Base-by-base conservation (phyloP, 768 basidiomycete genomes). In the Amanita fuliginea region DNA sequence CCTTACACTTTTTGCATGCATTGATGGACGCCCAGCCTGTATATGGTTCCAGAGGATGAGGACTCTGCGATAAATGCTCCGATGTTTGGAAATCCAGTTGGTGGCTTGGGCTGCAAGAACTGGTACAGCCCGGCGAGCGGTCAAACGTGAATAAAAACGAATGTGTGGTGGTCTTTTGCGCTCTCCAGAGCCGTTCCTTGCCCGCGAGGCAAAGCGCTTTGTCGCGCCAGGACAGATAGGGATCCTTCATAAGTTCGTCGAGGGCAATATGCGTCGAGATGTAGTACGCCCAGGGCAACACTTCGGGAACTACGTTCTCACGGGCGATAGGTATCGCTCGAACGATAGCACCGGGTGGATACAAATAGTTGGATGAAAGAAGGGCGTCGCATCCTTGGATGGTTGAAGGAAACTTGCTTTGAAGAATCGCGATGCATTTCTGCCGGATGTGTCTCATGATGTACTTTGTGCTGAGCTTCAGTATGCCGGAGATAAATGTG, bases 251-350 rank as follows among this genome's bases (percentile, higher is more conserved):
- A 6, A 72, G 59, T 10, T 64, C 60, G 19, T 67, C 64, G 16
- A 60, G 60, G 11, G 54, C 37, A 32, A 72, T 69, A 41, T 71
- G 69, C 0, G 68, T 65, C 42, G 68, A 71, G 47, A 72, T 67
- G 48, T 72, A 72, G 55, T 68, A 71, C 1, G 71, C 70, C 71
- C 71, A 72, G 0, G 71, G 71, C 1, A 72, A 66, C 21, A 72
- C 63, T 43, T 62, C 64, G 6, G 67, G 70, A 5, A 72, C 62
- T 39, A 65, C 67, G 14, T 65, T 65, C 45, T 65, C 63, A 11
- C 67, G 61, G 9, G 71, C 71, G 19, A 72, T 62, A 2, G 67
- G 68, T 22, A 72, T 71, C 6, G 68, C 62, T 33, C 67, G 64
- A 28, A 70, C 67, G 44, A 72, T 64, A 24, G 66, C 66, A 0